These are phyloP conservation scores for Tricholoma sp. DNA, from an alignment of 768 basidiomycete species.

Conservation along the genomic window DNA sequence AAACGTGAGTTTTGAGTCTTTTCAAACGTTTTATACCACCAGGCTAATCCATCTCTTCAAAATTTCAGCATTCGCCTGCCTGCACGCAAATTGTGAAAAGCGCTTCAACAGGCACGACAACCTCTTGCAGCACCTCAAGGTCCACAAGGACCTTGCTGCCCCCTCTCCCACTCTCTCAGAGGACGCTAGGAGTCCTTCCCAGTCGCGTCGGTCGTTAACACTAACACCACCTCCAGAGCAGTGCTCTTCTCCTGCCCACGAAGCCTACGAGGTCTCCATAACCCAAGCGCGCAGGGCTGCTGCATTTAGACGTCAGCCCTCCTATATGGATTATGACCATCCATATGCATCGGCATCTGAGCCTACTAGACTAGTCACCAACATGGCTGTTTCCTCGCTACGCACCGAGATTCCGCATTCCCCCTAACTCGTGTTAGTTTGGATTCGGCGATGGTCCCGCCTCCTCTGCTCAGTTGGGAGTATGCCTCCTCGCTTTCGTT, in stretches of 20 bases:
- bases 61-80: slow-evolving; percentile 63
- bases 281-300: slow-evolving; percentile 4
- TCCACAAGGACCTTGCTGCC: slow-evolving; percentile 43
- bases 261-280: slow-evolving; percentile 9
- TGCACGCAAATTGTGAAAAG: slow-evolving; percentile 61
- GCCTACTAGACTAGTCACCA: slow-evolving; percentile 27
- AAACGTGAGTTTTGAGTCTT: slow-evolving; percentile 55
- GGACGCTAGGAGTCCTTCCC: slow-evolving; percentile 5
- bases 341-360: slow-evolving; percentile 15
- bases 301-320: slow-evolving; percentile 4
- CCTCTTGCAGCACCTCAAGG: slow-evolving; percentile 71
- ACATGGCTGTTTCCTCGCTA: slow-evolving; percentile 41
- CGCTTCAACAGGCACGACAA: slow-evolving; percentile 78
- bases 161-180: slow-evolving; percentile 7
- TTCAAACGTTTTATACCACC: slow-evolving; percentile 9
- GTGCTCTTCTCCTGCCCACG: slow-evolving; percentile 7
- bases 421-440: not conserved
- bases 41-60: not conserved
- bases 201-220: slow-evolving; percentile 6
- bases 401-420: slow-evolving; percentile 36
- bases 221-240: slow-evolving; percentile 8
- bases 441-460: not conserved
- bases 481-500: not conserved
- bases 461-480: not conserved
- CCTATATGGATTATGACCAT: slow-evolving; percentile 5